phyloP scores from a whole-genome alignment of 768 basidiomycete genomes.

The Leccinum imitatum region DNA sequence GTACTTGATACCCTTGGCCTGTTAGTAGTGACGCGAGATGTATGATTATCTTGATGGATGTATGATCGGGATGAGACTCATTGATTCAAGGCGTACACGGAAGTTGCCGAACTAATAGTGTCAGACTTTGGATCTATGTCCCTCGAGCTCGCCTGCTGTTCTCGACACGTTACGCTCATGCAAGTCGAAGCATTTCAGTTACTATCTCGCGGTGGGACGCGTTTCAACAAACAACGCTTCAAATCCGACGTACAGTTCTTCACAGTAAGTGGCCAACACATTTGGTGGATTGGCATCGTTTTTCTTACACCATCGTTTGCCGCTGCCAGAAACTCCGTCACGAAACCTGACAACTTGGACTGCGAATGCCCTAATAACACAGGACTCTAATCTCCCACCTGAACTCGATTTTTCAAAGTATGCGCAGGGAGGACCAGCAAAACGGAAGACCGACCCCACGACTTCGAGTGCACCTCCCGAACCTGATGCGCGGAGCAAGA shows the following conservation, averaged over 20 bases:
- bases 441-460: conserved; percentile 45
- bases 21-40: neutral
- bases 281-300: neutral
- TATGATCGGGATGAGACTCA: too few species aligned
- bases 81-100: conserved; percentile 4
- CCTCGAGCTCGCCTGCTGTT: too few species aligned
- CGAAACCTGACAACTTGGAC: conserved; percentile 20
- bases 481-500: conserved; percentile 25
- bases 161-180: conserved; percentile 41
- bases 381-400: conserved; percentile 58
- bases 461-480: conserved; percentile 11
- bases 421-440: conserved; percentile 52
- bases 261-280: conserved; percentile 43
- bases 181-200: conserved; percentile 85
- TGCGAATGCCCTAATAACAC: conserved; percentile 21
- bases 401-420: conserved; percentile 95
- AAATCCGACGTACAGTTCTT: conserved; percentile 71
- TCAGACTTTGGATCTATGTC: neutral
- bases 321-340: conserved; percentile 25
- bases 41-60: neutral
- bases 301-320: conserved; percentile 5
- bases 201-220: conserved; percentile 81
- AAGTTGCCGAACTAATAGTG: conserved; percentile 11
- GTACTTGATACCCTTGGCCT: neutral
- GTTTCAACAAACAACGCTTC: conserved; percentile 77